phyloP scores from a whole-genome alignment of 208 protist species.

The Crithidia fasciculata region DNA sequence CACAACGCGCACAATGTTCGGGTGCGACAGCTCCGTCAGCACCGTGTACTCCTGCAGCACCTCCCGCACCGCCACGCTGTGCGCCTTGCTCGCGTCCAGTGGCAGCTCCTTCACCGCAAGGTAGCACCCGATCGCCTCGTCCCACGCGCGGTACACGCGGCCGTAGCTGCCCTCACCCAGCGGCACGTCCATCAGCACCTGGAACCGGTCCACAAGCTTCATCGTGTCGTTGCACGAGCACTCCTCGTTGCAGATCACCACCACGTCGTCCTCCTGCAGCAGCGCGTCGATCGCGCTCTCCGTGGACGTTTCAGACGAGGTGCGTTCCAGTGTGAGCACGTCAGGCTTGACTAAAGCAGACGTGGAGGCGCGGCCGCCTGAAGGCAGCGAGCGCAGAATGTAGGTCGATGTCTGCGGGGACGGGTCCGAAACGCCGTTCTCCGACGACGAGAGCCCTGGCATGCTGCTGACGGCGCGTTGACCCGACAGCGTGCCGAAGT shows the following conservation, averaged over 20 bases:
- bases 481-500: neutral
- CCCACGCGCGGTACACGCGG: slow-evolving; percentile 66
- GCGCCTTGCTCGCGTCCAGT: slow-evolving; percentile 37
- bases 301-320: neutral
- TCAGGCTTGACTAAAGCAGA: neutral
- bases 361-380: neutral
- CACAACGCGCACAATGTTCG: slow-evolving; percentile 72
- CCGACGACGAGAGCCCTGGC: neutral
- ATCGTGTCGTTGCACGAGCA: slow-evolving; percentile 46
- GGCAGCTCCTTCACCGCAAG: slow-evolving; percentile 73
- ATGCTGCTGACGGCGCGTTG: neutral
- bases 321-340: slow-evolving; percentile 1
- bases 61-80: slow-evolving; percentile 42
- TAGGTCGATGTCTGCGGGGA: slow-evolving; percentile 2
- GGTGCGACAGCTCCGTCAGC: slow-evolving; percentile 64
- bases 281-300: slow-evolving; percentile 39
- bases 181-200: slow-evolving; percentile 40
- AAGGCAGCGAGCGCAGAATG: slow-evolving; percentile 22
- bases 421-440: neutral
- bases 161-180: slow-evolving; percentile 60
- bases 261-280: slow-evolving; percentile 59
- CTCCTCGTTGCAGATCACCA: slow-evolving; percentile 69
- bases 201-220: slow-evolving; percentile 57
- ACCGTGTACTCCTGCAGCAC: slow-evolving; percentile 73
- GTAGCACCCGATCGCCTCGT: slow-evolving; percentile 58